A percentile compares a stretch with the other conserved stretches of the same genome.
phyloP scores from a whole-genome alignment of 2,329 filamentous ascomycete genomes.

The Sporothrix inflata region DNA sequence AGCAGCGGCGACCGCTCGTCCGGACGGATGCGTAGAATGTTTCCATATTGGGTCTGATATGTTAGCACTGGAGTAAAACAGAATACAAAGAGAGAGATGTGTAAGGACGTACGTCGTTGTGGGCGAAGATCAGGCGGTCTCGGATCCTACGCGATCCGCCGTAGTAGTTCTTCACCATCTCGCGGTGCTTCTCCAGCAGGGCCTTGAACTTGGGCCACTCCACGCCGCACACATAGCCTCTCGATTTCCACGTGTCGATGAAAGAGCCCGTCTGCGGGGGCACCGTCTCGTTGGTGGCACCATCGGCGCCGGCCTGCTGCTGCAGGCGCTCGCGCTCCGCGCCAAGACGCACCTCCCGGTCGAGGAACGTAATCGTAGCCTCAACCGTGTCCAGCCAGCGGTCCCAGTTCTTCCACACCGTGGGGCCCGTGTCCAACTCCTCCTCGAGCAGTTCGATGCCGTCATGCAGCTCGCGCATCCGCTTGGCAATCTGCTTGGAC shows the following conservation, averaged over 20 bases:
- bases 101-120: constrained; percentile 77
- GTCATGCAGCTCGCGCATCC: constrained; percentile 94
- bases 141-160: constrained; percentile 69
- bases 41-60: constrained; percentile 90
- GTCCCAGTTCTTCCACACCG: constrained; percentile 93
- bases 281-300: neutral
- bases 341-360: constrained; percentile 58
- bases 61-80: neutral
- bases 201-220: constrained; percentile 79
- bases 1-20: constrained; percentile 82
- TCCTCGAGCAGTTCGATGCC: constrained; percentile 82
- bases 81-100: neutral
- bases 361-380: constrained; percentile 60
- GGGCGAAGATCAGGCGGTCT: constrained; percentile 85
- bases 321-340: constrained; percentile 29
- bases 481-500: constrained; percentile 91
- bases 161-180: constrained; percentile 72
- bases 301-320: constrained; percentile 36
- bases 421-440: constrained; percentile 78
- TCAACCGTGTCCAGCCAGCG: constrained; percentile 75
- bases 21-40: constrained; percentile 76
- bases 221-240: constrained; percentile 79
- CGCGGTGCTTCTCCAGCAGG: constrained; percentile 76
- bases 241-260: constrained; percentile 63
- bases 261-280: constrained; percentile 20